phyloP scores from a whole-genome alignment of 2,329 filamentous ascomycete species.

The Bimuria novae-zelandiae region DNA sequence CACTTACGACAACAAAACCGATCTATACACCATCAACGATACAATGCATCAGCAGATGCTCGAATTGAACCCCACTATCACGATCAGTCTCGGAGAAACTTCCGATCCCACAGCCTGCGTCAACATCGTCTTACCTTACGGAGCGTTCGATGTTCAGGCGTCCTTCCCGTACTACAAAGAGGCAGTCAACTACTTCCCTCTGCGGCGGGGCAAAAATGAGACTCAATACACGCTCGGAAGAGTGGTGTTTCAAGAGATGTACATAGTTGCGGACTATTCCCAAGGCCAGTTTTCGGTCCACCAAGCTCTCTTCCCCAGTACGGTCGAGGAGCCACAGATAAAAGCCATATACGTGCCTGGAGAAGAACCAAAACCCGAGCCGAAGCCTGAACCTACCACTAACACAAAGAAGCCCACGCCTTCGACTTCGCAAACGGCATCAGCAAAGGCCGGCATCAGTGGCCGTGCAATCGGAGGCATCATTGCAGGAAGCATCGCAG shows the following conservation, averaged over 20 bases:
- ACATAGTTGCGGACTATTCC: constrained; percentile 52
- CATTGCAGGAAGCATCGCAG: background rate
- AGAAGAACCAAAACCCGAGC: too few relatives aligned
- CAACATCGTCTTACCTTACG: constrained; percentile 50
- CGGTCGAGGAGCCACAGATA: constrained; percentile 11
- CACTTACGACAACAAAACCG: constrained; percentile 42
- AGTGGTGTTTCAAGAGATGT: constrained; percentile 69
- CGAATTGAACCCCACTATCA: constrained; percentile 35
- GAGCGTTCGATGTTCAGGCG: constrained; percentile 51
- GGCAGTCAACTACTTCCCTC: constrained; percentile 67
- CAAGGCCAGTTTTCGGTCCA: constrained; percentile 40
- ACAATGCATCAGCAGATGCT: constrained; percentile 40
- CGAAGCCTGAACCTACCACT: background rate
- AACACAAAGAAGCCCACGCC: background rate
- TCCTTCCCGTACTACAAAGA: constrained; percentile 61
- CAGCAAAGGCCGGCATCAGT: background rate
- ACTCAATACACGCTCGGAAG: constrained; percentile 65
- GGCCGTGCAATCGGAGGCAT: background rate
- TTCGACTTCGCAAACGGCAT: background rate
- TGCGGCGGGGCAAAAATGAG: constrained; percentile 59
- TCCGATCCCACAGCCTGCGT: constrained; percentile 34
- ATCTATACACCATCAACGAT: constrained; percentile 48
- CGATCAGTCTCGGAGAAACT: constrained; percentile 33
- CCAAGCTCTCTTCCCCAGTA: constrained; percentile 15
- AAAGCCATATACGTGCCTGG: constrained; percentile 1